Conservation (phyloP, 2,329 filamentous ascomycete genomes). For the Trichocomaceae sp. region DNA sequence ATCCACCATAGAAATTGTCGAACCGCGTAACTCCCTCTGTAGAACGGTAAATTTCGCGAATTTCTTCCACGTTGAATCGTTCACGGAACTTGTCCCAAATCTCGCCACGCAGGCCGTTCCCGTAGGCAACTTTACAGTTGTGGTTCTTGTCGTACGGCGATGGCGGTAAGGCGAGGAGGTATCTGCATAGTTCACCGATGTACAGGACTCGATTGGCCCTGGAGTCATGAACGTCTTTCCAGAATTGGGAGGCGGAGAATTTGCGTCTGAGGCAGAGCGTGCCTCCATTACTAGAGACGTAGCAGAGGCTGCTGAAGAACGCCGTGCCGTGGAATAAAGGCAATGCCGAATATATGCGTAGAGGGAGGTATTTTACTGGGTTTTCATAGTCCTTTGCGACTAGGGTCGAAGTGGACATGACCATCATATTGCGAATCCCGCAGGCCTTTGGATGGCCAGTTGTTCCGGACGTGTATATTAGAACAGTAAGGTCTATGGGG, state of each 20-base stretch:
- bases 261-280: conserved; percentile 42
- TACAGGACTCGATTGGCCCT: conserved; percentile 40
- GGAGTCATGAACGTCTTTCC: conserved; percentile 40
- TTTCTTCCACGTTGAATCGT: conserved; percentile 44
- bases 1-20: conserved; percentile 38
- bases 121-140: conserved; percentile 39
- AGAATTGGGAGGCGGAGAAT: conserved; percentile 43
- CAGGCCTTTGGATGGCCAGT: conserved; percentile 45
- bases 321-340: conserved; percentile 47
- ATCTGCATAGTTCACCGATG: conserved; percentile 46
- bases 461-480: conserved; percentile 47
- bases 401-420: conserved; percentile 33
- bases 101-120: conserved; percentile 44
- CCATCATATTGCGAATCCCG: conserved; percentile 34
- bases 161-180: conserved; percentile 41
- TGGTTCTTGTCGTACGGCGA: conserved; percentile 42
- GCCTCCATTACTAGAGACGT: conserved; percentile 34
- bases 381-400: conserved; percentile 31
- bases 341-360: conserved; percentile 44
- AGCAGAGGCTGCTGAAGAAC: conserved; percentile 40
- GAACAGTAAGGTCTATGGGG: conserved; percentile 28
- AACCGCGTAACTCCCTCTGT: conserved; percentile 44
- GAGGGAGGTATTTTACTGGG: conserved; percentile 37
- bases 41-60: conserved; percentile 44
- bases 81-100: conserved; percentile 50